Evolutionary conservation across 2,329 filamentous ascomycete species (phyloP), one percentile per base, ranked within the genome.

Genomic region (Pezicula radicicola): DNA sequence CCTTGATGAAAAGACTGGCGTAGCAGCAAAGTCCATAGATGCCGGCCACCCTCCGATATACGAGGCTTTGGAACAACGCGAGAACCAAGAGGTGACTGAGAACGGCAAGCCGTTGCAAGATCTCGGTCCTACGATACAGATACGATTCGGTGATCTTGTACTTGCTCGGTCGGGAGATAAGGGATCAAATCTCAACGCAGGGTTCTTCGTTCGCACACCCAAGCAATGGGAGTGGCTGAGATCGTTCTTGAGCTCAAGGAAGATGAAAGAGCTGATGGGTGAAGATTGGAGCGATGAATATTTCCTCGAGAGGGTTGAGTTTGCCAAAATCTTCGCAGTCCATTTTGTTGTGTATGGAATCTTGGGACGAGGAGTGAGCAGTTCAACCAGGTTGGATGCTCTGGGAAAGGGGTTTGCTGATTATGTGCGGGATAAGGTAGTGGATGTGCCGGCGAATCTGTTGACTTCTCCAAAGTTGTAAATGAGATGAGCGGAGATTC

Each of bases 171-270:
- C 68, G 0, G 70, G 70, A 5, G 70, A 73, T 47, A 73, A 72
- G 51, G 68, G 63, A 0, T 61, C 64, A 0, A 65, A 72, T 54
- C 59, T 61, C 15, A 73, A 72, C 49, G 64, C 70, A 16, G 71
- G 70, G 6, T 64, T 73, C 55, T 78, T 71, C 55, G 71, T 74
- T 6, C 68, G 65, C 0, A 55, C 63, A 45, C 50, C 57, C 2
- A 67, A 71, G 30, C 70, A 72, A 53, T 75, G 65, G 55, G 63
- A 70, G 5, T 72, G 70, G 70, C 51, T 72, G 6, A 63, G 68
- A 12, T 52, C 50, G 16, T 54, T 63, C 43, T 56, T 65, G 15
- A 59, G 49, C 3, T 40, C 56, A 2, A 40, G 50, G 25, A 60
- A 57, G 51, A 49, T 65, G 51, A 54, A 53, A 25, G 46, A 62